Evolutionary conservation across 192 early-diverging fungal species (phyloP), one percentile per base, ranked within the genome.

Genomic region (Dimargaris cristalligena): DNA sequence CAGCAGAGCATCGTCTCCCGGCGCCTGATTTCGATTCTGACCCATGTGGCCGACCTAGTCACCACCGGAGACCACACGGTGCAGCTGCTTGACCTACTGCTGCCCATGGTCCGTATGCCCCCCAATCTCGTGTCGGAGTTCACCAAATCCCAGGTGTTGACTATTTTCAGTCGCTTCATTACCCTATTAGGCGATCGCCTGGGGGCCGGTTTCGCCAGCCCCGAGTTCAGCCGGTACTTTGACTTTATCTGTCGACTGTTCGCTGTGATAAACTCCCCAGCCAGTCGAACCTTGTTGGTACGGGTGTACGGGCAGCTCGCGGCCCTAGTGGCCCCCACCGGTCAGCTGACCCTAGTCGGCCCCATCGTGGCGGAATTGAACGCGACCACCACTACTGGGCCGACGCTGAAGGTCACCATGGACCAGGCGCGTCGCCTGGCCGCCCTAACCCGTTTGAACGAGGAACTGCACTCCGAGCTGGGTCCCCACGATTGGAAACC

Each of bases 121-220:
- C 62, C 79, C 50, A 73, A 76, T 34, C 34, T 75, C 2, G 83
- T 97, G 9, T 77, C 87, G 0, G 91, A 94, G 67, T 67, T 73
- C 34, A 82, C 81, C 33, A 97, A 97, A 69, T 72, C 77, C 2
- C 77, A 96, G 51, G 89, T 99, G 33, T 73, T 97, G 29, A 60
- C 70, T 13, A 89, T 94, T 41, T 82, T 92, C 68, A 66, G 67
- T 33, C 74, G 84, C 56, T 93, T 92, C 65, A 61, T 95, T 18
- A 67, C 89, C n/a, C 78, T 96, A 26, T 83, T 71, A 20, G 44
- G 23, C 32, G 34, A 35, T 20, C 38, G 8, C 38, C 30, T 80
- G 11, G 73, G 67, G 20, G 66, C 75, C 33, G 54, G 55, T 6
- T 44, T 58, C 6, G 63, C 62, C n/a, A 62, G 65, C 13, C 48